These are phyloP conservation scores for Trametes sanguinea DNA, from an alignment of 768 basidiomycete genomes.

Conservation along the genomic window DNA sequence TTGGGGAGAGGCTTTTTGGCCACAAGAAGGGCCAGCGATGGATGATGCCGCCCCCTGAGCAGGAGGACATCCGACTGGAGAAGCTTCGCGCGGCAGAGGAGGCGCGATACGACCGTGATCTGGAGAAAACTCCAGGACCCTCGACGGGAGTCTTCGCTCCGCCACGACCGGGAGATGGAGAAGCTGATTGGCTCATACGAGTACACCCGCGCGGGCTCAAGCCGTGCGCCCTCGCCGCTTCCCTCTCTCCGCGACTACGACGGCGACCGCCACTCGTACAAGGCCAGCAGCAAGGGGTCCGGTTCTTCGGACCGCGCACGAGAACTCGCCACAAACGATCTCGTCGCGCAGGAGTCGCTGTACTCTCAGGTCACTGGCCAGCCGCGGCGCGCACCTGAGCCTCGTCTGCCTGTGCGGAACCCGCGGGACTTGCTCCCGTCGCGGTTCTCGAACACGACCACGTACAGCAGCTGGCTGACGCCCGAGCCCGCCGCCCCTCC, in stretches of 20 bases:
- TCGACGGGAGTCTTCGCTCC: conserved; percentile 10
- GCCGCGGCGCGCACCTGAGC: conserved; percentile 61
- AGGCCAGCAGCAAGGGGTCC: conserved; percentile 13
- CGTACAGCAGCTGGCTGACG: conserved; percentile 38
- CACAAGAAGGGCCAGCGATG: conserved; percentile 35
- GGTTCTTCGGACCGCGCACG: not conserved
- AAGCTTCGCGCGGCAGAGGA: conserved; percentile 31
- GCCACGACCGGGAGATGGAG: conserved; percentile 40
- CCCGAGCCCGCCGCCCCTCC: conserved; percentile 24
- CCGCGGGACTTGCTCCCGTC: conserved; percentile 41
- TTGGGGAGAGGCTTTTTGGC: conserved; percentile 63
- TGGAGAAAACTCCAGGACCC: conserved; percentile 27
- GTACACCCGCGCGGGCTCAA: conserved; percentile 44
- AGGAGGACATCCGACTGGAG: conserved; percentile 51
- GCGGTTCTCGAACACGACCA: conserved; percentile 53
- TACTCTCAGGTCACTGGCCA: conserved; percentile 72
- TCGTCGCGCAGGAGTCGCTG: conserved; percentile 51
- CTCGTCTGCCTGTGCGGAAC: conserved; percentile 69
- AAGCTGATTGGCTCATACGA: conserved; percentile 51
- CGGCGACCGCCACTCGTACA: conserved; percentile 17
- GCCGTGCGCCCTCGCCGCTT: conserved; percentile 44
- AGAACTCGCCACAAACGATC: conserved; percentile 24
- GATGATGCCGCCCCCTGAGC: conserved; percentile 29
- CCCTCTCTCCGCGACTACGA: conserved; percentile 37
- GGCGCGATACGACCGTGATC: conserved; percentile 46